Conservation (phyloP, 2,329 filamentous ascomycete species). For the Stagonosporopsis chrysanthemi region DNA sequence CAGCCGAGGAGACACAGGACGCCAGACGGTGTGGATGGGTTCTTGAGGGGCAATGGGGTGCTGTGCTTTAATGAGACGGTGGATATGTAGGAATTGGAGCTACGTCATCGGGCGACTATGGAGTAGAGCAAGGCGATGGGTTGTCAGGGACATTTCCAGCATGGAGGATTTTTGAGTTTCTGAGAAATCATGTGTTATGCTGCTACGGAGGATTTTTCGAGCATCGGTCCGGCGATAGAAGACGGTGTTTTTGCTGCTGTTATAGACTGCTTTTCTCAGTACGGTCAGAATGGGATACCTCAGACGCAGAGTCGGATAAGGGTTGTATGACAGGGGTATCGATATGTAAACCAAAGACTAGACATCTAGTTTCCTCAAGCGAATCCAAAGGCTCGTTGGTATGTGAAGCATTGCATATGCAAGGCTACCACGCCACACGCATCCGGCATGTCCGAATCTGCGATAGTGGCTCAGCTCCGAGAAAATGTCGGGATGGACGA, state of each 20-base stretch:
- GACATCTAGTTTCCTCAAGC: too few relatives aligned
- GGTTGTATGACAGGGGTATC: neutral
- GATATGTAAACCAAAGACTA: too few relatives aligned
- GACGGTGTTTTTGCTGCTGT: neutral
- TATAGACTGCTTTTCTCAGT: neutral
- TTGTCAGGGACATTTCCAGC: too few relatives aligned
- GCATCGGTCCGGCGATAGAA: neutral
- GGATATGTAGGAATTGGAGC: conserved; percentile 48
- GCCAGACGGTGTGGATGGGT: conserved; percentile 85
- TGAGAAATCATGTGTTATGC: neutral
- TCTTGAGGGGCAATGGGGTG: conserved; percentile 85
- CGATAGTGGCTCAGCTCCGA: conserved; percentile 11
- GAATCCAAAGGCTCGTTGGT: too few relatives aligned
- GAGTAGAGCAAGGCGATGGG: too few relatives aligned
- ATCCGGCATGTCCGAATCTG: neutral
- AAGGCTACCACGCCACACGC: conserved; percentile 3
- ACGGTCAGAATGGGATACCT: neutral
- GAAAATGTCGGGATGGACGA: conserved; percentile 17
- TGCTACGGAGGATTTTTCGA: neutral
- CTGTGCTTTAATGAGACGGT: conserved; percentile 93
- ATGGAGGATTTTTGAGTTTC: too few relatives aligned
- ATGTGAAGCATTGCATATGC: too few relatives aligned
- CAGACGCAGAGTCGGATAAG: neutral
- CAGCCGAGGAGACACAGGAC: conserved; percentile 55
- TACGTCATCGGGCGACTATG: too few relatives aligned